A percentile compares a stretch with the other conserved stretches of the same genome.
phyloP scores from a whole-genome alignment of 2,329 filamentous ascomycete genomes.

The Westerdykella aurantiaca region DNA sequence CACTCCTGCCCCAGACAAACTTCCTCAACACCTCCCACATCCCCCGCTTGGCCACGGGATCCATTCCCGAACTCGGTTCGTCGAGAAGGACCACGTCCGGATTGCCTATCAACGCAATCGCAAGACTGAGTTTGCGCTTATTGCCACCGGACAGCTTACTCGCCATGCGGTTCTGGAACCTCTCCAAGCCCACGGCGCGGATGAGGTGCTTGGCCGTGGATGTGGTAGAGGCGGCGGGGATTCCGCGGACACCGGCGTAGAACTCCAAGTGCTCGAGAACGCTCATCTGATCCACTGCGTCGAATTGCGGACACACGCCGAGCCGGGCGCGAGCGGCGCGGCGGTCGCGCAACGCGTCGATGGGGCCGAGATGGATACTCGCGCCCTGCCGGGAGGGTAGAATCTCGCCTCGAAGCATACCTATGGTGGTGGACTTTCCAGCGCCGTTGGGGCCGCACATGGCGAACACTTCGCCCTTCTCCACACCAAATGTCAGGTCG shows the following conservation, averaged over 20 bases:
- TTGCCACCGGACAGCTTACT: constrained; percentile 78
- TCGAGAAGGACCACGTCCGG: constrained; percentile 79
- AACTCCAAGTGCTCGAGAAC: constrained; percentile 77
- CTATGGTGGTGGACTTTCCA: constrained; percentile 84
- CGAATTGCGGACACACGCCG: constrained; percentile 72
- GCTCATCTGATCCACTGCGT: constrained; percentile 81
- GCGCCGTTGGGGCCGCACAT: constrained; percentile 86
- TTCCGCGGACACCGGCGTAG: constrained; percentile 76
- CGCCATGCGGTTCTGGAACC: constrained; percentile 68
- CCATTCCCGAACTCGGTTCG: constrained; percentile 78
- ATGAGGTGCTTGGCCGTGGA: constrained; percentile 70
- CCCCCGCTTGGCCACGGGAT: constrained; percentile 77
- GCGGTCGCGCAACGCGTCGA: constrained; percentile 62
- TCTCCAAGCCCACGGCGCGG: constrained; percentile 66
- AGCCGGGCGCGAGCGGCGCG: constrained; percentile 65
- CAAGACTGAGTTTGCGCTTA: constrained; percentile 82
- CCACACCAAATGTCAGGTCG: constrained; percentile 75
- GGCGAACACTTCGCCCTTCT: constrained; percentile 75
- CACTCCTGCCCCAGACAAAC: constrained; percentile 63
- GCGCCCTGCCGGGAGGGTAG: constrained; percentile 60
- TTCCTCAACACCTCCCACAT: constrained; percentile 80
- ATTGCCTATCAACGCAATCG: constrained; percentile 86
- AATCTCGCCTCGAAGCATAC: constrained; percentile 76
- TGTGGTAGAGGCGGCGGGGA: constrained; percentile 61
- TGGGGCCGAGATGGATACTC: constrained; percentile 69